Evolutionary conservation across 371 early-diverging fungal species (phyloP).

Genomic region (Lichtheimia hyalospora): DNA sequence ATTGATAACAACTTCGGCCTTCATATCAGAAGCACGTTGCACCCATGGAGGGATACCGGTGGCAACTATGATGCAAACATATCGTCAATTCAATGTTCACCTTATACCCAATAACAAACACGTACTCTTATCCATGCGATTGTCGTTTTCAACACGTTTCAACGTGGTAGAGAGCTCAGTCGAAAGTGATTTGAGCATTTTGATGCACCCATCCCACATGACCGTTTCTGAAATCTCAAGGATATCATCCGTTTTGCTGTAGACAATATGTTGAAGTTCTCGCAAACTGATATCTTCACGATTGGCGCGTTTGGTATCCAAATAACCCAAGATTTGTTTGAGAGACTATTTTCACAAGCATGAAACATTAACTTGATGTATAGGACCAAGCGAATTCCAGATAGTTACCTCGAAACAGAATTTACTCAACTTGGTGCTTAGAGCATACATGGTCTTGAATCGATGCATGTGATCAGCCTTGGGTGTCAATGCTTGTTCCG

Average conservation of each 20-base stretch:
- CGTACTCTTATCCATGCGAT: constrained; percentile 53
- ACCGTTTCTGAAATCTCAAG: constrained; percentile 54
- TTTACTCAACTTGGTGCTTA: constrained; percentile 50
- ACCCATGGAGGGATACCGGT: constrained; percentile 75
- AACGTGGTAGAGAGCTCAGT: constrained; percentile 42
- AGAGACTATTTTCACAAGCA: constrained; percentile 9
- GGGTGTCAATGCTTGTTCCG: constrained; percentile 54
- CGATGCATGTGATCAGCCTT: constrained; percentile 52
- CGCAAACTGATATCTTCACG: constrained; percentile 45
- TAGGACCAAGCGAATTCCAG: neutral
- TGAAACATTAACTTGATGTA: neutral
- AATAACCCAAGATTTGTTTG: constrained; percentile 30
- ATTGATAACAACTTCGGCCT: constrained; percentile 74
- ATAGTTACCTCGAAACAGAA: constrained; percentile 43
- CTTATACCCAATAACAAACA: neutral
- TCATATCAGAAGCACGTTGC: constrained; percentile 76
- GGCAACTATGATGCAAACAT: constrained; percentile 26
- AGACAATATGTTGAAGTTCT: constrained; percentile 49
- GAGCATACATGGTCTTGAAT: constrained; percentile 51
- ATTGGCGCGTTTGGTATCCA: constrained; percentile 34
- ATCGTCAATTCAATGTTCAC: neutral
- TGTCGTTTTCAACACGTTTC: constrained; percentile 43
- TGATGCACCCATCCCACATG: constrained; percentile 66
- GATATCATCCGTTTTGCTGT: constrained; percentile 51
- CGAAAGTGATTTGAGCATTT: constrained; percentile 48